These are phyloP conservation scores for Boletus semigastroideus DNA, from an alignment of 1,284 basidiomycete species.

Conservation along the genomic window DNA sequence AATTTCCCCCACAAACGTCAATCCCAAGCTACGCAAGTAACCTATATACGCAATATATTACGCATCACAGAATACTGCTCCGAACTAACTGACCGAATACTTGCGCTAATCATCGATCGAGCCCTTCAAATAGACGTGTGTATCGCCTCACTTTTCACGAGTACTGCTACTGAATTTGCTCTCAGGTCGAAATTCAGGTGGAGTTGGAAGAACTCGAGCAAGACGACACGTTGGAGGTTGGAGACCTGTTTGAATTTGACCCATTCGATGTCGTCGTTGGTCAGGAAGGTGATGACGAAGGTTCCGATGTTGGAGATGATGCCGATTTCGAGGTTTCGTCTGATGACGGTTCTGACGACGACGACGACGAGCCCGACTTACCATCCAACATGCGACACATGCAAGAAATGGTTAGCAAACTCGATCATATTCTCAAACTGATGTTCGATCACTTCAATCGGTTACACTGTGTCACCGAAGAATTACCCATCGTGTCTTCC, in stretches of 20 bases:
- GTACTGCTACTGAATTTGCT: conserved; percentile 1
- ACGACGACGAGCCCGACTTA: conserved; percentile 45
- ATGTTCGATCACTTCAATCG: conserved; percentile 81
- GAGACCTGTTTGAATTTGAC: conserved; percentile 74
- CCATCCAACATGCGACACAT: conserved; percentile 65
- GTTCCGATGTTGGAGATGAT: conserved; percentile 55
- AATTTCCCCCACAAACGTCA: conserved; percentile 96
- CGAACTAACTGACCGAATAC: conserved; percentile 82
- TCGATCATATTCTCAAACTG: conserved; percentile 85
- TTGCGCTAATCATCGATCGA: conserved; percentile 85
- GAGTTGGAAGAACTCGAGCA: conserved; percentile 92
- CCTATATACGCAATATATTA: conserved; percentile 91
- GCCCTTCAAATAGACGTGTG: conserved; percentile 94
- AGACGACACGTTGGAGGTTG: conserved; percentile 52
- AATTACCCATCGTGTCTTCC: conserved; percentile 5
- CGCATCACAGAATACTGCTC: conserved; percentile 88
- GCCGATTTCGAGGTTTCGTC: conserved; percentile 62
- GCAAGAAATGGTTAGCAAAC: conserved; percentile 85
- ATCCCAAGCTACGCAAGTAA: conserved; percentile 75
- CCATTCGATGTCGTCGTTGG: conserved; percentile 82
- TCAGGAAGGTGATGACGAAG: conserved; percentile 61
- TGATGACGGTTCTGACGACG: conserved; percentile 62
- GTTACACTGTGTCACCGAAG: conserved; percentile 36
- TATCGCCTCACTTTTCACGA: conserved; percentile 12
- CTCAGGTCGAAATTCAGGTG: conserved; percentile 93